Conservation (phyloP, 495 filamentous ascomycete species). For the Trypethelium eluteriae region DNA sequence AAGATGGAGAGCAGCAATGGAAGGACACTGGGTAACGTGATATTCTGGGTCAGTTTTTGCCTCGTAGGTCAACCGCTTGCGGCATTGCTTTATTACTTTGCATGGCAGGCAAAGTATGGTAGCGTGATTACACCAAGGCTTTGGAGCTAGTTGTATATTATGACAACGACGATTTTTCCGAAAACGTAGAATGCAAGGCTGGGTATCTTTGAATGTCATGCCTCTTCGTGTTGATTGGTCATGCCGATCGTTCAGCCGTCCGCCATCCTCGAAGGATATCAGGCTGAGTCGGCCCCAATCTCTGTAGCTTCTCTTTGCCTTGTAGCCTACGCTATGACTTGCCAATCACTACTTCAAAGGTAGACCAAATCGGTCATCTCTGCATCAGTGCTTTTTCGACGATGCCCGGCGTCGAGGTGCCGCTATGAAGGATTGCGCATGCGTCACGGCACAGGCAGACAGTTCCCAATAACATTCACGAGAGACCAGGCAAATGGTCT, state of each 20-base stretch:
- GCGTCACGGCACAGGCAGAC: neutral
- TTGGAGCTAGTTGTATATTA: neutral
- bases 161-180: neutral
- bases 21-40: constrained; percentile 74
- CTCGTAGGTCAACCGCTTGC: constrained; percentile 89
- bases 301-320: neutral
- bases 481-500: neutral
- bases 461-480: neutral
- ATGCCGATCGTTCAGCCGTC: neutral
- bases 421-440: neutral
- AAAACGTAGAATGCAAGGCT: neutral
- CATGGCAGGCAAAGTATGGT: constrained; percentile 97
- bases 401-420: neutral
- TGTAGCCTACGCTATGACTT: neutral
- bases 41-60: constrained; percentile 94
- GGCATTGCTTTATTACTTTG: constrained; percentile 87
- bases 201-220: neutral
- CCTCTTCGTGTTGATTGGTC: neutral
- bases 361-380: neutral
- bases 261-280: neutral
- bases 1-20: constrained; percentile 66
- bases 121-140: constrained; percentile 46
- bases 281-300: neutral
- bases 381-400: neutral
- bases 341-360: neutral